Evolutionary conservation across 208 protist species (phyloP).

Genomic region (Eutreptiella sp.): DNA sequence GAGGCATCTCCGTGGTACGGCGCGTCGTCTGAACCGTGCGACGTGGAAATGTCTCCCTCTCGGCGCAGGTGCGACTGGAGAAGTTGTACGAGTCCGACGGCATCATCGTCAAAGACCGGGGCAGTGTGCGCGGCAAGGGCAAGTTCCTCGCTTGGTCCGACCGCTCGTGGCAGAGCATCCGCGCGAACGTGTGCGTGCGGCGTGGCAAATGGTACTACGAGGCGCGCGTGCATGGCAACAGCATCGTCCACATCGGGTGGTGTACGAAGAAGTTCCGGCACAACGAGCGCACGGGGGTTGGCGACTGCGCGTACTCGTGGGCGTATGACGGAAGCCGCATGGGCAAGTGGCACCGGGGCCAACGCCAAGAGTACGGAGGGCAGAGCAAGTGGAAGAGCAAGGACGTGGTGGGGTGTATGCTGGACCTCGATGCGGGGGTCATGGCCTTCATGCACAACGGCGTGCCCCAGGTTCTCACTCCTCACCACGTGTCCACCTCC

Average conservation of each 20-base stretch:
- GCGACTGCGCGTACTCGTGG: slow-evolving; percentile 66
- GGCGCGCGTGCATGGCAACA: slow-evolving; percentile 57
- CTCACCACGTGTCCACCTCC: too few species aligned
- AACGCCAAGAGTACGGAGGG: slow-evolving; percentile 48
- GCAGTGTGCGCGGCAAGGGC: slow-evolving; percentile 37
- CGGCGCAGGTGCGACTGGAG: too few species aligned
- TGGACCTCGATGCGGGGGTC: slow-evolving; percentile 58
- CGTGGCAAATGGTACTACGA: slow-evolving; percentile 75
- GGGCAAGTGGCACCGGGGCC: slow-evolving; percentile 55
- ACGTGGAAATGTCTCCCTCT: too few species aligned
- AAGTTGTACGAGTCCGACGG: too few species aligned
- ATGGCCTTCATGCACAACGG: slow-evolving; percentile 63
- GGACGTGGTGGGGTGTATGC: slow-evolving; percentile 67
- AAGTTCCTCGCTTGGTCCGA: slow-evolving; percentile 45
- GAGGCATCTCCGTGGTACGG: too few species aligned
- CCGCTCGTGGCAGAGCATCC: slow-evolving; percentile 41
- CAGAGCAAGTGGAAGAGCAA: slow-evolving; percentile 61
- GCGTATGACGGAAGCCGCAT: slow-evolving; percentile 61
- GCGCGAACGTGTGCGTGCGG: slow-evolving; percentile 60
- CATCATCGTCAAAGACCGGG: too few species aligned
- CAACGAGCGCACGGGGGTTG: slow-evolving; percentile 38
- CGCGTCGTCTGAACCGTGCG: too few species aligned
- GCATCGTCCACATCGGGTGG: slow-evolving; percentile 62
- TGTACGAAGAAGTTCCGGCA: slow-evolving; percentile 29
- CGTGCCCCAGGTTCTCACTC: too few species aligned